Base-by-base conservation (phyloP, 202 grass and related monocot genomes). In the Digitaria exilis region DNA sequence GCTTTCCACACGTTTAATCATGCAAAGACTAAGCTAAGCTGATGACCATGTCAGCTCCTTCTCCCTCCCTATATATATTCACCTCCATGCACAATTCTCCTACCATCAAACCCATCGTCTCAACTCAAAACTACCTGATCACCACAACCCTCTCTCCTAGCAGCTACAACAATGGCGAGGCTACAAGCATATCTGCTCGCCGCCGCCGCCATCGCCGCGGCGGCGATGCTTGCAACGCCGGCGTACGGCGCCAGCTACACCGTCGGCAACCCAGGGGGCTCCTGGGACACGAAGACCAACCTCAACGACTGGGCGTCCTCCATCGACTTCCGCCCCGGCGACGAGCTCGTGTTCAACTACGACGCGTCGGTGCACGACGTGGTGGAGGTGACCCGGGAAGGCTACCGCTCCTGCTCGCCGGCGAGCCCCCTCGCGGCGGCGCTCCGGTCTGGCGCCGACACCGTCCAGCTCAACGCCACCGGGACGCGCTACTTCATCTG, bases 401-500 rank as follows among this genome's bases (percentile, higher is more conserved):
- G 49, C 2, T 83, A 88, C 48, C 60, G 7, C 61, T 31, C 87
- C 24, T 93, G 87, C 85, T 77, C 90, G 26, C 32, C 65, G 12
- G 56, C 59, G 34, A 65, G 44, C 32, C 17, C 81, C 28, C 21
- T 85, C 56, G 13, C 54, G 11, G n/a, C 13, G 13, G 14, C 61
- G 2, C 11, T 26, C 14, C 63, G 17, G 9, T 67, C 59, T 3
- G 84, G 84, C 50, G 31, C 34, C 12, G 80, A 72, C 44, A 1
- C 70, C 81, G 0, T 93, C 66, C 0, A 28, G 5, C 71, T 89
- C 9, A 34, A 6, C 32, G 17, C 25, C 65, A 3, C 55, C 16
- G 49, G 69, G 15, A 46, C 5, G 0, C 46, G 68, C 49, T 93
- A 88, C 75, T 93, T 93, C 91, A 83, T 90, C 83, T 86, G 88